phyloP scores from a whole-genome alignment of 2,329 filamentous ascomycete genomes.

The Neofusicoccum laricinum region DNA sequence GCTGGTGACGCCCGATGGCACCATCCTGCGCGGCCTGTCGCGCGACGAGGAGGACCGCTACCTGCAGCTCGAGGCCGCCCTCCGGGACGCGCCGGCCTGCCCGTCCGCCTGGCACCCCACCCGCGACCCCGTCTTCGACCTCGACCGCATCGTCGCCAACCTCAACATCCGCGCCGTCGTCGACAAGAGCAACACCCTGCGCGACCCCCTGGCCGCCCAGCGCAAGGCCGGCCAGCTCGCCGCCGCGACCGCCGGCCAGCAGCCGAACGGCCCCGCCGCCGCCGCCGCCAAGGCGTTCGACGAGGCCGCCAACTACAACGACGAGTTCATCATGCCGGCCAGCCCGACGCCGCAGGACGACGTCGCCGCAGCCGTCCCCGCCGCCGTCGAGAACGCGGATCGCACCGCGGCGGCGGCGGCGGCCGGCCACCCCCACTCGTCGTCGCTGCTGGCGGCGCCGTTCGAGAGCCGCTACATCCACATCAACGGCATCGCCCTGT shows the following conservation, averaged over 20 bases:
- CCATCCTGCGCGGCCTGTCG: conserved; percentile 70
- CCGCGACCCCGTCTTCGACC: conserved; percentile 3
- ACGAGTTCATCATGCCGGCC: conserved; percentile 17
- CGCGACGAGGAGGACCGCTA: conserved; percentile 68
- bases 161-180: conserved; percentile 10
- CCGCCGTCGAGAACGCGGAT: conserved; percentile 4
- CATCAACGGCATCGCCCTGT: conserved; percentile 30
- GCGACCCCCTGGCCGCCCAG: conserved; percentile 16
- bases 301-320: conserved; percentile 17
- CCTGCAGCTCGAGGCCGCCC: conserved; percentile 67
- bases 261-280: background rate
- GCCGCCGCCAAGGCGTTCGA: conserved; percentile 23
- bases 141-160: conserved; percentile 7
- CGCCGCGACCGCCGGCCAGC: conserved; percentile 21
- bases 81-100: no score
- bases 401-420: background rate
- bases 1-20: conserved; percentile 72
- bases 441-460: background rate
- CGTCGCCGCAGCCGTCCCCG: background rate
- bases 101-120: no score
- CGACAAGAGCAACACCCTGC: conserved; percentile 3
- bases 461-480: conserved; percentile 14
- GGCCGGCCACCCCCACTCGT: background rate
- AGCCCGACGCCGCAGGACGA: background rate
- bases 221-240: conserved; percentile 17